phyloP scores from a whole-genome alignment of 2,329 filamentous ascomycete species.

The Rhynchosporium secalis region DNA sequence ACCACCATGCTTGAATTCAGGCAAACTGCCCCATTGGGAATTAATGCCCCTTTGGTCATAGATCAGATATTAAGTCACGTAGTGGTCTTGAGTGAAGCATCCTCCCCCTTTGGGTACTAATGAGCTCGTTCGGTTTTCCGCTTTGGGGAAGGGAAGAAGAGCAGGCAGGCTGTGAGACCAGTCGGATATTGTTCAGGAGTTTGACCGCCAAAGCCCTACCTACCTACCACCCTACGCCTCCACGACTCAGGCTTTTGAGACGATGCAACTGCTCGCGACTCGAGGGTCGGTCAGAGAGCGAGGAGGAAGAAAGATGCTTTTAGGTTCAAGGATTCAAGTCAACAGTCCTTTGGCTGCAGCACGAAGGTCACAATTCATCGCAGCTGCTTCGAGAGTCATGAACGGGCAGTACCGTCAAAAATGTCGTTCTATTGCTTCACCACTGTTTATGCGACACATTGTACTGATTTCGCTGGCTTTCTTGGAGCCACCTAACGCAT shows the following conservation, averaged over 20 bases:
- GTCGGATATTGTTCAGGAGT: not conserved
- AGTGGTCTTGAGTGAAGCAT: conserved; percentile 2
- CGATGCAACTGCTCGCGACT: not conserved
- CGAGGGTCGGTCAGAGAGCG: conserved; percentile 5
- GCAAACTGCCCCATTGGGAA: conserved; percentile 4
- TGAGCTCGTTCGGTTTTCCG: not conserved
- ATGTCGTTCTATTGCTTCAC: not conserved
- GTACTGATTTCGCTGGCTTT: conserved; percentile 3
- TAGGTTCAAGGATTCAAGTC: not conserved
- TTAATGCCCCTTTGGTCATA: conserved; percentile 8
- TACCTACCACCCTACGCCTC: not conserved
- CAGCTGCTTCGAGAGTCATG: conserved; percentile 11
- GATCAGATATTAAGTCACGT: not conserved
- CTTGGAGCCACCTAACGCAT: conserved; percentile 3
- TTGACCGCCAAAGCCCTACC: conserved; percentile 11
- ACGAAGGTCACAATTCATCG: conserved; percentile 9
- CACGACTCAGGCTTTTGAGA: conserved; percentile 7
- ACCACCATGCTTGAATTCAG: not conserved
- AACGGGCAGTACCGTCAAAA: not conserved
- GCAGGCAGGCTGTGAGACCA: conserved; percentile 6
- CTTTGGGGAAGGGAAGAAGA: not conserved
- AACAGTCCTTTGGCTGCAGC: conserved; percentile 7
- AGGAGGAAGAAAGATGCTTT: too few species aligned
- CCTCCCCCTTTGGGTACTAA: conserved; percentile 6
- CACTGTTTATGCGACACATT: conserved; percentile 11